A percentile compares a stretch with the other conserved stretches of the same genome.
These are phyloP conservation scores for Jamesozyma piceae DNA, from an alignment of 805 yeast genomes.

Conservation along the genomic window DNA sequence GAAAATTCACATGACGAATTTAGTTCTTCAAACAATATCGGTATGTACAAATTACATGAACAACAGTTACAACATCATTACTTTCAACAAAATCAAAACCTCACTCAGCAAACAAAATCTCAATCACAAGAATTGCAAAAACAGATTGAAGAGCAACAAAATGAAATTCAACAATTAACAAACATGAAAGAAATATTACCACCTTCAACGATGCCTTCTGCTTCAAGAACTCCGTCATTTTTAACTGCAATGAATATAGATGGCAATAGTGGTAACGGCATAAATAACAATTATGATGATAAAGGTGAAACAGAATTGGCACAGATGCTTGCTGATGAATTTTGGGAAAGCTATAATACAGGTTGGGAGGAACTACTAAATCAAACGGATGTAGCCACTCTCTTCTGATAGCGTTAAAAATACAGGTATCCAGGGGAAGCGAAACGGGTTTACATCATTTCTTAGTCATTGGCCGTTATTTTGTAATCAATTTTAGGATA, in stretches of 20 bases:
- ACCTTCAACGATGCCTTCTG: neutral
- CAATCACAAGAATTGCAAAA: neutral
- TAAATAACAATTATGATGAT: neutral
- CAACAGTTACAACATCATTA: neutral
- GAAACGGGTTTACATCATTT: too few relatives aligned
- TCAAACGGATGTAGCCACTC: neutral
- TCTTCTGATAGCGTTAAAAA: neutral
- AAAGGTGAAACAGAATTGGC: conserved; percentile 6
- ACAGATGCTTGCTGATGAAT: conserved; percentile 15
- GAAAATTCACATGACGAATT: neutral
- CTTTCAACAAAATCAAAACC: neutral
- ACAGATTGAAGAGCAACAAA: neutral
- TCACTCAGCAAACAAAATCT: neutral
- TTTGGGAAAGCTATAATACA: conserved; percentile 18
- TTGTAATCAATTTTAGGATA: too few relatives aligned
- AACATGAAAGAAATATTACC: neutral
- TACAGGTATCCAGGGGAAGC: too few relatives aligned
- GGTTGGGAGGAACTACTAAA: conserved; percentile 17
- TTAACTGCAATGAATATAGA: neutral
- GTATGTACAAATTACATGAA: neutral
- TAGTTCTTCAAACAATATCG: neutral
- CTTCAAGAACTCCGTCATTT: neutral
- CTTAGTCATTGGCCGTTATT: too few relatives aligned
- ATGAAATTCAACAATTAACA: neutral
- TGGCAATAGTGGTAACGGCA: neutral